Conservation (phyloP, 2,329 filamentous ascomycete species). For the Colletotrichum lentis region DNA sequence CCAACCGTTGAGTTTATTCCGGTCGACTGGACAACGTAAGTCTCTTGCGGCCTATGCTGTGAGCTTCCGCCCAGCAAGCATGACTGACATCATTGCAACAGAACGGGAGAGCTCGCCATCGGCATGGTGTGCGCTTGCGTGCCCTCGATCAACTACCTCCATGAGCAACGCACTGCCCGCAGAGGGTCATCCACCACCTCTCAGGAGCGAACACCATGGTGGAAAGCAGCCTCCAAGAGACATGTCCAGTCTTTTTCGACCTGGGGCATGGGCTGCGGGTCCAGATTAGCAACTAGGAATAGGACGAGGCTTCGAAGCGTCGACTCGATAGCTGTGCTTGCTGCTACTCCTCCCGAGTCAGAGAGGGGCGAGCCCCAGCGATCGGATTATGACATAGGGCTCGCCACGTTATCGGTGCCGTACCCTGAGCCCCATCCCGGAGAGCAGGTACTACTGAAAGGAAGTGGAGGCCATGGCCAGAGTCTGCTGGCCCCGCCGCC, state of each 20-base stretch:
- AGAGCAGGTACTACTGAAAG: not conserved
- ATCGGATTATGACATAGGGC: constrained; percentile 27
- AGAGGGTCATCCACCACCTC: not conserved
- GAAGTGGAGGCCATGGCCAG: not conserved
- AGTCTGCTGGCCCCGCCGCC: constrained; percentile 9
- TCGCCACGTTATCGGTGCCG: constrained; percentile 8
- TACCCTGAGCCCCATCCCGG: constrained; percentile 5
- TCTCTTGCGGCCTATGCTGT: not conserved
- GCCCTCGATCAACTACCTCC: constrained; percentile 38
- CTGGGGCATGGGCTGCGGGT: not conserved
- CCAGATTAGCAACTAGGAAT: not conserved
- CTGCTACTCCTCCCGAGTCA: constrained; percentile 1
- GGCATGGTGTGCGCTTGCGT: constrained; percentile 39
- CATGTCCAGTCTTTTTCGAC: constrained; percentile 13
- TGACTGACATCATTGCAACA: constrained; percentile 5
- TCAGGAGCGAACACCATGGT: not conserved
- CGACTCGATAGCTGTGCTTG: not conserved
- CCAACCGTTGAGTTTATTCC: constrained; percentile 42
- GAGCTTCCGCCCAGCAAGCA: not conserved
- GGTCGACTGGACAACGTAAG: constrained; percentile 36
- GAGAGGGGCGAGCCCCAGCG: constrained; percentile 18
- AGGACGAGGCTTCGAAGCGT: not conserved
- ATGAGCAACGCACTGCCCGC: constrained; percentile 18
- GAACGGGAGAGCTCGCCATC: constrained; percentile 38
- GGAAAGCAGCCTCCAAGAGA: constrained; percentile 5